Evolutionary conservation across 2,329 filamentous ascomycete genomes (phyloP).

Genomic region (Botrytis deweyae): DNA sequence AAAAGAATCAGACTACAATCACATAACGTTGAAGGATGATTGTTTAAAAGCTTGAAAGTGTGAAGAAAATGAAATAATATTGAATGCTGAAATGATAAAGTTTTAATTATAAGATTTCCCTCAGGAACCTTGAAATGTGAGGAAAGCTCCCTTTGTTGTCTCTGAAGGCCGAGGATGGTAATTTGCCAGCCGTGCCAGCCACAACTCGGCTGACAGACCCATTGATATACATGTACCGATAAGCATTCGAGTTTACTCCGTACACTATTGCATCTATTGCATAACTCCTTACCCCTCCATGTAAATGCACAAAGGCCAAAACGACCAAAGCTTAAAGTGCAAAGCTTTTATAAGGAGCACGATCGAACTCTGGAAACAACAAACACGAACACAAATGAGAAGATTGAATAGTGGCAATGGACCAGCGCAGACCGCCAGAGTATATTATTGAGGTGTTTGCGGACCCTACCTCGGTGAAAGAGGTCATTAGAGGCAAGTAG

Average conservation of each 20-base stretch:
- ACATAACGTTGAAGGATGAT: constrained; percentile 27
- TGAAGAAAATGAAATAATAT: constrained; percentile 5
- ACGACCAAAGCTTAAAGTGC: neutral
- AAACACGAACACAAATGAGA: constrained; percentile 19
- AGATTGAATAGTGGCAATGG: constrained; percentile 47
- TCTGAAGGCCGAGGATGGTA: constrained; percentile 10
- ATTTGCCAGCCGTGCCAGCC: constrained; percentile 14
- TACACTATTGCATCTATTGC: constrained; percentile 11
- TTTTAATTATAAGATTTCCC: neutral
- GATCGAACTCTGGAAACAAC: constrained; percentile 10
- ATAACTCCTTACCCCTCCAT: constrained; percentile 23
- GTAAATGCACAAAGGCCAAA: constrained; percentile 22
- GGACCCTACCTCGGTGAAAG: constrained; percentile 83
- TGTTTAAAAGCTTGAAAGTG: neutral
- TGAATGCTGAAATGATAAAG: constrained; percentile 8
- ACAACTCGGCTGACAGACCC: constrained; percentile 16
- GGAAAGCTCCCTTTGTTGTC: constrained; percentile 21
- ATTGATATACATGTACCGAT: constrained; percentile 10
- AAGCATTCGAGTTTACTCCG: constrained; percentile 12
- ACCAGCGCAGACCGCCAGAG: constrained; percentile 70
- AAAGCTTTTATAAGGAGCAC: constrained; percentile 12
- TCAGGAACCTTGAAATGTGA: neutral
- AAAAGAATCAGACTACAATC: constrained; percentile 17
- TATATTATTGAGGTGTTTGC: constrained; percentile 94
- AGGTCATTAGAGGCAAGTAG: constrained; percentile 79